Conservation (phyloP, 345 rosid species). For the Hypericum androsaemum region DNA sequence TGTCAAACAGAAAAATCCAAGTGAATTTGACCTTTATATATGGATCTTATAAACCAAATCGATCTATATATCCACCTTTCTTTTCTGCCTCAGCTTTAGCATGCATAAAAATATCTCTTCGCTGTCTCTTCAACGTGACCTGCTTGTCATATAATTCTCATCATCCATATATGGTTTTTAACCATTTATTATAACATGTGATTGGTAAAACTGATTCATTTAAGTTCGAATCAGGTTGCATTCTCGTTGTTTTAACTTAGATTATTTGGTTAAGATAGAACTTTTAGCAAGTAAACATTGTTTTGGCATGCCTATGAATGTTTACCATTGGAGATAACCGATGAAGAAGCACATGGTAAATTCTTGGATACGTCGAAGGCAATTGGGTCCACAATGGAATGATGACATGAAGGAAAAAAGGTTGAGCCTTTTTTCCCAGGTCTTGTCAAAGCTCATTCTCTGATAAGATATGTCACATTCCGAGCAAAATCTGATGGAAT, state of each 20-base stretch:
- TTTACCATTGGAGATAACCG: neutral
- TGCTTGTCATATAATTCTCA: neutral
- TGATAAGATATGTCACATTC: slow-evolving; percentile 9
- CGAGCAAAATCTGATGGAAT: slow-evolving; percentile 10
- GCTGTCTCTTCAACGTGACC: neutral
- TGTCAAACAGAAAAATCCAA: slow-evolving; percentile 30
- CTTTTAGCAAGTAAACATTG: neutral
- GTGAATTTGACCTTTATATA: neutral
- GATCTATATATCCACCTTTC: slow-evolving; percentile 24
- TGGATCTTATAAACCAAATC: slow-evolving; percentile 9
- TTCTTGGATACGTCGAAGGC: slow-evolving; percentile 12
- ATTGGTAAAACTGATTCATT: neutral
- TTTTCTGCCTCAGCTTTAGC: slow-evolving; percentile 36
- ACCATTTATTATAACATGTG: neutral
- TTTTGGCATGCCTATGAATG: slow-evolving; percentile 3
- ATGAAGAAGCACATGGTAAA: slow-evolving; percentile 18
- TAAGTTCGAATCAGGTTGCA: neutral
- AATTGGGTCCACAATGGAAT: slow-evolving; percentile 16
- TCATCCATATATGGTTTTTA: slow-evolving; percentile 12
- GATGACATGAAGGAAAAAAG: slow-evolving; percentile 3
- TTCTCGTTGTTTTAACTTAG: too few species aligned
- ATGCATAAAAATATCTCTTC: slow-evolving; percentile 21
- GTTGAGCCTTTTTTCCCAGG: slow-evolving; percentile 6
- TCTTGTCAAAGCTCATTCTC: neutral
- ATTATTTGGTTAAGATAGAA: too few species aligned